These are phyloP conservation scores for Termitomyces sp. DNA, from an alignment of 768 basidiomycete species.

Conservation along the genomic window DNA sequence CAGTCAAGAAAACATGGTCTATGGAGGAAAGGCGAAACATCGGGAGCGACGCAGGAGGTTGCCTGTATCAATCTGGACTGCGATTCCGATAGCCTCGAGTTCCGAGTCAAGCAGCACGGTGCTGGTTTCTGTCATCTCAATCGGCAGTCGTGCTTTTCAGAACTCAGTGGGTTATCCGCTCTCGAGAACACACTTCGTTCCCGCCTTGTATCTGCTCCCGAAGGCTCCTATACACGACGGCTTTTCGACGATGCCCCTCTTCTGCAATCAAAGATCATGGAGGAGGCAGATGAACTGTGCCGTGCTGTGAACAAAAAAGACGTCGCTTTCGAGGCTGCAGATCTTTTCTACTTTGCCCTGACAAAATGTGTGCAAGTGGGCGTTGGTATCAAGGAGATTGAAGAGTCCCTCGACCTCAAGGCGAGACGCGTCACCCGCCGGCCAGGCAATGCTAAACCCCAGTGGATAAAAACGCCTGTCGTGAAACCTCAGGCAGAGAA, in stretches of 20 bases:
- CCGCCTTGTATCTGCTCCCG: conserved; percentile 70
- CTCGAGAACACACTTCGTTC: conserved; percentile 76
- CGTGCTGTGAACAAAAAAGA: conserved; percentile 72
- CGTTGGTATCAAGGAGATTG: conserved; percentile 78
- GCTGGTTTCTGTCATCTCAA: conserved; percentile 92
- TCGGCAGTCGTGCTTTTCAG: conserved; percentile 85
- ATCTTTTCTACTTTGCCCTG: conserved; percentile 89
- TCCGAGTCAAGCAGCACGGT: conserved; percentile 85
- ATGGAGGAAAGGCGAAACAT: conserved; percentile 97
- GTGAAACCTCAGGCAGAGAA: background rate
- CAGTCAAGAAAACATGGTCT: conserved; percentile 94
- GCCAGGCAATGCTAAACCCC: conserved; percentile 88
- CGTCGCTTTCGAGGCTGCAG: conserved; percentile 92
- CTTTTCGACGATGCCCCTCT: conserved; percentile 79
- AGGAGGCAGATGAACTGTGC: conserved; percentile 98
- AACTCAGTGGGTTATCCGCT: conserved; percentile 67
- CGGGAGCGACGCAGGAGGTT: conserved; percentile 88
- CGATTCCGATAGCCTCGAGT: conserved; percentile 89
- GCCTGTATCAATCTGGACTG: conserved; percentile 83
- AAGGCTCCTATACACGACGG: conserved; percentile 87
- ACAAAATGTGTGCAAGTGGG: conserved; percentile 81
- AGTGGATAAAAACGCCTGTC: conserved; percentile 43
- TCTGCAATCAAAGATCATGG: conserved; percentile 92
- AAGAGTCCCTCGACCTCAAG: conserved; percentile 77
- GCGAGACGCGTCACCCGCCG: conserved; percentile 83